phyloP scores from a whole-genome alignment of 2,329 filamentous ascomycete genomes.

The Colletotrichum lini region DNA sequence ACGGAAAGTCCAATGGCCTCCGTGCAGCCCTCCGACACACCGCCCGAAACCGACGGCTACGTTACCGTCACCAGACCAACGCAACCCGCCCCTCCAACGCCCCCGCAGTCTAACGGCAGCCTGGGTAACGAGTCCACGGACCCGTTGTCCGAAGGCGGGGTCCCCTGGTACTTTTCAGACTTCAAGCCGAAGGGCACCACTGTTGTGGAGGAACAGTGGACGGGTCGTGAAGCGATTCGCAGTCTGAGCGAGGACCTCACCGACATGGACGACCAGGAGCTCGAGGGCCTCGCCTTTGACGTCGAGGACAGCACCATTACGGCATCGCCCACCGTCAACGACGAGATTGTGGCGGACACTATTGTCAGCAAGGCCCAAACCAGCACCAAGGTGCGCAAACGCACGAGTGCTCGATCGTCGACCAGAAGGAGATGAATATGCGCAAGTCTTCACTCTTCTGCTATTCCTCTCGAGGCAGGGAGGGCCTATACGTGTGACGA shows the following conservation, averaged over 20 bases:
- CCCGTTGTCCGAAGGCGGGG: constrained; percentile 78
- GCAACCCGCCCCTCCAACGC: constrained; percentile 71
- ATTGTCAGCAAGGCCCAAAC: constrained; percentile 49
- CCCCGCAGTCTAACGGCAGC: constrained; percentile 75
- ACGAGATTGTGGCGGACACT: constrained; percentile 41
- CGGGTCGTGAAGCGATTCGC: constrained; percentile 76
- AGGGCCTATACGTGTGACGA: constrained; percentile 20
- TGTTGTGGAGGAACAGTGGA: constrained; percentile 81
- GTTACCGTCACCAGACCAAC: constrained; percentile 51
- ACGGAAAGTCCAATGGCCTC: constrained; percentile 48
- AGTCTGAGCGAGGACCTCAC: constrained; percentile 88
- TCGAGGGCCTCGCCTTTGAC: constrained; percentile 77
- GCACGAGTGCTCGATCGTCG: constrained; percentile 51
- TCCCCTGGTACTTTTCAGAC: constrained; percentile 88
- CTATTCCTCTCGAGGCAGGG: neutral
- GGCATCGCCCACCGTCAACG: constrained; percentile 50
- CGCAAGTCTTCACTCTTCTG: neutral
- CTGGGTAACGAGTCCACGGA: constrained; percentile 62
- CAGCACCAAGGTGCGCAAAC: constrained; percentile 50
- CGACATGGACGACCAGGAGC: constrained; percentile 91
- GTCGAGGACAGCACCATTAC: constrained; percentile 65
- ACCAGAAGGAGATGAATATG: constrained; percentile 50
- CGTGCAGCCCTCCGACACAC: constrained; percentile 56
- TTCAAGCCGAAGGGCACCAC: constrained; percentile 87
- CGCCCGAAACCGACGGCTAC: constrained; percentile 65